These are phyloP conservation scores for Boletellus emodensis DNA, from an alignment of 768 basidiomycete genomes.

Conservation along the genomic window DNA sequence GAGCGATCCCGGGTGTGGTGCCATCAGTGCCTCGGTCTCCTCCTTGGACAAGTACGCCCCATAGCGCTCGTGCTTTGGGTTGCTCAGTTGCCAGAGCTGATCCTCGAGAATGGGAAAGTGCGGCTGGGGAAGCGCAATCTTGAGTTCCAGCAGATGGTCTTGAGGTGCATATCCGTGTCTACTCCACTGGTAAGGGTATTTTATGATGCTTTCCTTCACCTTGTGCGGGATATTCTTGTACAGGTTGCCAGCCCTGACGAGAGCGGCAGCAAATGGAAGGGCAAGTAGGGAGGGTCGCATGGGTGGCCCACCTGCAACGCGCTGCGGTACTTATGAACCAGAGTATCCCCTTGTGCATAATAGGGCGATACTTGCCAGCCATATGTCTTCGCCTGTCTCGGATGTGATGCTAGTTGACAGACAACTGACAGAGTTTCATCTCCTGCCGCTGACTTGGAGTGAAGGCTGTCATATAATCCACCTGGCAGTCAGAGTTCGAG, in stretches of 20 bases:
- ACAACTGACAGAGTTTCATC: no score
- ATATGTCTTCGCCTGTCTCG: no score
- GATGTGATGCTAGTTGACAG: no score
- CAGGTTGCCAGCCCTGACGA: slow-evolving; percentile 10
- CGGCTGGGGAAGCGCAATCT: slow-evolving; percentile 54
- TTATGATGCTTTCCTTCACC: slow-evolving; percentile 48
- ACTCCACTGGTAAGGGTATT: slow-evolving; percentile 47
- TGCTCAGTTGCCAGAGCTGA: slow-evolving; percentile 54
- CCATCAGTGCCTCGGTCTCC: slow-evolving; percentile 58
- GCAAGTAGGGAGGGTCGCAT: slow-evolving; percentile 13
- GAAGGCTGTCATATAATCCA: no score
- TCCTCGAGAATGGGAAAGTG: slow-evolving; percentile 48
- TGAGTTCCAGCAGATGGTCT: slow-evolving; percentile 47
- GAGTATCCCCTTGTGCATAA: no score
- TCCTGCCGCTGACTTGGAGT: no score
- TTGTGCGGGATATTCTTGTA: slow-evolving; percentile 20
- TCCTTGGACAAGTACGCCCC: slow-evolving; percentile 58
- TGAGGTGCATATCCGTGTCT: slow-evolving; percentile 41
- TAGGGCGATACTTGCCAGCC: no score
- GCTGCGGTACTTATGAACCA: no score
- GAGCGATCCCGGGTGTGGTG: slow-evolving; percentile 54
- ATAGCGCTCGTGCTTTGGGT: slow-evolving; percentile 52
- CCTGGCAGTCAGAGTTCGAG: no score
- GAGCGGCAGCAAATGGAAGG: slow-evolving; percentile 9
- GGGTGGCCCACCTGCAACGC: background rate